Evolutionary conservation across 352 stramenopile species (phyloP), one percentile per base, ranked within the genome.

Genomic region (Globisporangium alternatum): DNA sequence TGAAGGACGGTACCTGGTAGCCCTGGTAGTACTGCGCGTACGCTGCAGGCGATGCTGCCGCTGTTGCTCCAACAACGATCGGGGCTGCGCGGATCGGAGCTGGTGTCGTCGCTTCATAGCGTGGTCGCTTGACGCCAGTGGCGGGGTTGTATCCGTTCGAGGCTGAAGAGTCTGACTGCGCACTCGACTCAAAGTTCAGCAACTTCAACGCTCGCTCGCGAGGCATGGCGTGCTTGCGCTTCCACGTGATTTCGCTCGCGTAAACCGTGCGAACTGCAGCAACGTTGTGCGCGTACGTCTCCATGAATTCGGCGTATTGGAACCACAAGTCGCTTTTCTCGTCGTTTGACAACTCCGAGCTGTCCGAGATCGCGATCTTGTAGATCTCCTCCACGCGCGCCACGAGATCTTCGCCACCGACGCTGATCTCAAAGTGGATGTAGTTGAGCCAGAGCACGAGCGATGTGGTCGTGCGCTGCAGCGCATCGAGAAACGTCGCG

Each of bases 261-360:
- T 81, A 63, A 8, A 86, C 62, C 61, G 76, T 68, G n/a, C 82
- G 81, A n/a, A 91, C 70, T 55, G 75, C 53, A 47, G 74, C 67
- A 28, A 86, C 57, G 41, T 58, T 76, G 52, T 58, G 62, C 21
- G 68, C 73, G 56, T 88, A 83, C 66, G 72, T 83, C 62, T 86
- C 81, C 67, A 90, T 68, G 31, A 93, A 93, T 7, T 93, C 81
- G 15, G 72, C 78, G 59, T 93, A 91, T 62, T 91, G 80, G 53
- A 90, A 81, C 84, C 84, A 93, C 60, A 93, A 47, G 60, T 93
- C 84, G 56, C 85, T 91, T 64, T 93, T 93, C 67, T 91, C 84
- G 41, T 89, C 71, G 65, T 80, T 83, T 33, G 64, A 74, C 17
- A 93, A 66, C 35, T 76, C 72, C 47, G 71, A 81, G 56, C 62